These are phyloP conservation scores for Drechslera avenae DNA, from an alignment of 2,329 filamentous ascomycete species.

Conservation along the genomic window DNA sequence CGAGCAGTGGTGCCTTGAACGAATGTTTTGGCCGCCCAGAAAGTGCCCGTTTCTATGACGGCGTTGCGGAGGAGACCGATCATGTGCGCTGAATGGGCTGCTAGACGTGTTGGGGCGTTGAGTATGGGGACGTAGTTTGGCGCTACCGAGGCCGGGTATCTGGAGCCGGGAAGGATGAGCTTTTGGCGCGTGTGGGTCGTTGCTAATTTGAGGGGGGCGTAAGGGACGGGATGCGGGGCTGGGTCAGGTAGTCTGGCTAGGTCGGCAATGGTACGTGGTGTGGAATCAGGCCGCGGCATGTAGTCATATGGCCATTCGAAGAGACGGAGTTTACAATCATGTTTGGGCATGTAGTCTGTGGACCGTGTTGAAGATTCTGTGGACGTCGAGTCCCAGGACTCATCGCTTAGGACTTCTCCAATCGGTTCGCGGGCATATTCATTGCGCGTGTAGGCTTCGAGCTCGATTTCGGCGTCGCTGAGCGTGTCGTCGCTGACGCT, in stretches of 20 bases:
- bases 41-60: slow-evolving; percentile 27
- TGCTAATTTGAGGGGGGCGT: slow-evolving; percentile 30
- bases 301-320: slow-evolving; percentile 34
- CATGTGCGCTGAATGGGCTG: slow-evolving; percentile 26
- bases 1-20: slow-evolving; percentile 36
- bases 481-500: slow-evolving; percentile 22
- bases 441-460: neutral
- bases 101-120: slow-evolving; percentile 15
- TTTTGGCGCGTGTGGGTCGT: slow-evolving; percentile 31
- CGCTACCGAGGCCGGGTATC: slow-evolving; percentile 17
- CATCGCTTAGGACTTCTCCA: slow-evolving; percentile 25
- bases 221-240: slow-evolving; percentile 25
- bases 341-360: slow-evolving; percentile 1
- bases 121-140: slow-evolving; percentile 35
- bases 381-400: slow-evolving; percentile 27
- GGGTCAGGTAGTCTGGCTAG: neutral
- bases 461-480: slow-evolving; percentile 3
- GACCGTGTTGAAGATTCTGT: slow-evolving; percentile 14
- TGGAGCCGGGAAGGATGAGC: slow-evolving; percentile 31
- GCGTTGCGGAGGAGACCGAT: slow-evolving; percentile 27
- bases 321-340: slow-evolving; percentile 27
- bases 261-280: neutral
- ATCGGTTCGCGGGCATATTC: slow-evolving; percentile 3
- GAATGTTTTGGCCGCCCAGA: slow-evolving; percentile 35
- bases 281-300: slow-evolving; percentile 11